phyloP scores from a whole-genome alignment of 2,329 filamentous ascomycete genomes.

The Pseudocercospora vitis region DNA sequence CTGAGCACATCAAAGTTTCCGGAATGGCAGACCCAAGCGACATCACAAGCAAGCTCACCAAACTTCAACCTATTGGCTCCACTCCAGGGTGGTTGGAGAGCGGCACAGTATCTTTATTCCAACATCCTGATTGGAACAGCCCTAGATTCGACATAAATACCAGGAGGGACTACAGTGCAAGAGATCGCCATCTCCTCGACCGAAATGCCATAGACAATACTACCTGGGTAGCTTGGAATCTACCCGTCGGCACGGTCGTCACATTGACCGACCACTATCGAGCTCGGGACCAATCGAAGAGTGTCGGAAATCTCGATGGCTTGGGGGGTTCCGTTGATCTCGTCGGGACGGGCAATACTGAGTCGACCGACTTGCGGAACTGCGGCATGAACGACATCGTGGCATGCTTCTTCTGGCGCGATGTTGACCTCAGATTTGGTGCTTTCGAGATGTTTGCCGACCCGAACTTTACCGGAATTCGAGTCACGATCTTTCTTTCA shows the following conservation, averaged over 20 bases:
- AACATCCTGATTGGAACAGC: background rate
- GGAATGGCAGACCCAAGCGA: background rate
- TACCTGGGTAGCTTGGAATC: background rate
- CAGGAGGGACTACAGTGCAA: background rate
- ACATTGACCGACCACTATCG: background rate
- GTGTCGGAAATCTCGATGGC: background rate
- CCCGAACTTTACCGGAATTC: background rate
- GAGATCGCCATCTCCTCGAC: background rate
- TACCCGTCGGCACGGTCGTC: background rate
- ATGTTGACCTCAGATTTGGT: conserved; percentile 1
- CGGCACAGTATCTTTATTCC: background rate
- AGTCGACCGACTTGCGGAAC: background rate
- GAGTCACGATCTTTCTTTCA: background rate
- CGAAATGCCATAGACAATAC: background rate
- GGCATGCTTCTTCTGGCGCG: conserved; percentile 6
- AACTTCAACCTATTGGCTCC: background rate
- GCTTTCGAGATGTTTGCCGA: conserved; percentile 8
- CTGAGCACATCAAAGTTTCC: background rate
- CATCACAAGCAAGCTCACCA: background rate
- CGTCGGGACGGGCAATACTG: background rate
- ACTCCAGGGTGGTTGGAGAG: background rate
- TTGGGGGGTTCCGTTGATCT: background rate
- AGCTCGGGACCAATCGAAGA: background rate
- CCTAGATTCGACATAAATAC: background rate
- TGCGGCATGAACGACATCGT: conserved; percentile 4